Evolutionary conservation across 306 rosid species (phyloP).

Genomic region (Potentilla sterilis): DNA sequence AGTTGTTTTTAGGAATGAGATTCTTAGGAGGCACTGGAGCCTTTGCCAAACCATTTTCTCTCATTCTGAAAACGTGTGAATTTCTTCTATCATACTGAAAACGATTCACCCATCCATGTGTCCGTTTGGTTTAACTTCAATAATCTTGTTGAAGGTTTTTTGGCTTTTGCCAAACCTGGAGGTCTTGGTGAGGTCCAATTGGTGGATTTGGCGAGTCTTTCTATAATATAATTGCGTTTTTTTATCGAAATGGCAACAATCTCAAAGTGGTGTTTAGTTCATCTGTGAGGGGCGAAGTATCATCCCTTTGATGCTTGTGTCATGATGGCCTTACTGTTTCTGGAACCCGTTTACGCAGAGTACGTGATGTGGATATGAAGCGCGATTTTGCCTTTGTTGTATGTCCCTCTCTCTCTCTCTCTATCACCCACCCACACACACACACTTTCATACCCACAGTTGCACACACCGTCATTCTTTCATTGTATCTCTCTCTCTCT

Average conservation of each 20-base stretch:
- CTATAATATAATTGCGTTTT: conserved; percentile 52
- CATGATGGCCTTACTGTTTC: conserved; percentile 60
- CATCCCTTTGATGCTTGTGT: conserved; percentile 50
- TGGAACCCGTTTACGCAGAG: conserved; percentile 57
- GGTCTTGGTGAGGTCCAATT: conserved; percentile 59
- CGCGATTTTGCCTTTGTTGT: conserved; percentile 56
- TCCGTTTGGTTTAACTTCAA: conserved; percentile 51
- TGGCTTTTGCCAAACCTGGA: conserved; percentile 61
- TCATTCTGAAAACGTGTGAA: conserved; percentile 21
- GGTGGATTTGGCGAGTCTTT: conserved; percentile 64
- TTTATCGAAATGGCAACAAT: conserved; percentile 51
- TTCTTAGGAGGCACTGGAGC: neutral
- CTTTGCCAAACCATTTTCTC: conserved; percentile 20
- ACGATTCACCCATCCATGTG: conserved; percentile 32
- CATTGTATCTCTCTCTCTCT: neutral
- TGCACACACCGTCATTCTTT: neutral
- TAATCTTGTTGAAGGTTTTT: conserved; percentile 61
- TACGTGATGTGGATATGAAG: conserved; percentile 64
- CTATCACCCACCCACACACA: neutral
- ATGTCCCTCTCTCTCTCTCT: conserved; percentile 15
- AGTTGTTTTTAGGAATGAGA: conserved; percentile 6
- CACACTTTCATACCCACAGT: neutral
- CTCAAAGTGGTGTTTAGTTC: conserved; percentile 58
- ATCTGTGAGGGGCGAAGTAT: conserved; percentile 58
- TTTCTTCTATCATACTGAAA: conserved; percentile 25